phyloP scores from a whole-genome alignment of 768 basidiomycete species.

The Serendipita sp. region DNA sequence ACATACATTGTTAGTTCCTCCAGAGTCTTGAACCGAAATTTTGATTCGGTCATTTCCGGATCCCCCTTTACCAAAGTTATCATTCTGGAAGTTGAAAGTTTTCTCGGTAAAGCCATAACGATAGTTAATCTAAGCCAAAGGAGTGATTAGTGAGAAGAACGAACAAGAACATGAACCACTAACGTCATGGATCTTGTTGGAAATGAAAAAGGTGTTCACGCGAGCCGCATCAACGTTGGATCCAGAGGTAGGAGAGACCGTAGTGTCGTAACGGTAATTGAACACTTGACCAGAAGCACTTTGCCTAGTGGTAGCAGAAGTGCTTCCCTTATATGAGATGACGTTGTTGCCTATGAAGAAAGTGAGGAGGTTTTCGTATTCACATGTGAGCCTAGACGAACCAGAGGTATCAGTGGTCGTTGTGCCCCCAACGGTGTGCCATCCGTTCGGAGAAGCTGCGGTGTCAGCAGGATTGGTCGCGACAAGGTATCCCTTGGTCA shows the following conservation, averaged over 20 bases:
- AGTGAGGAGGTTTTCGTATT: background rate
- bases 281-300: conserved; percentile 27
- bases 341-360: conserved; percentile 24
- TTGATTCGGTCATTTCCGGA: conserved; percentile 34
- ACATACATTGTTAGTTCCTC: conserved; percentile 30
- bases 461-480: conserved; percentile 43
- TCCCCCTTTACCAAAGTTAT: conserved; percentile 39
- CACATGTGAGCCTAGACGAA: background rate
- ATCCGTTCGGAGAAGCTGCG: conserved; percentile 38
- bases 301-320: conserved; percentile 21
- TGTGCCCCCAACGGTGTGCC: conserved; percentile 30
- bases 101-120: conserved; percentile 45
- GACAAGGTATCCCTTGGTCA: background rate
- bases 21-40: conserved; percentile 32
- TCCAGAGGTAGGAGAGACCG: conserved; percentile 25
- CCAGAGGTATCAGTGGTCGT: conserved; percentile 21
- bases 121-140: conserved; percentile 19
- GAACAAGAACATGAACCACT: background rate
- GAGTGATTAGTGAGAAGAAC: background rate
- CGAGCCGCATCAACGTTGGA: conserved; percentile 39
- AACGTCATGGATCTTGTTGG: conserved; percentile 43
- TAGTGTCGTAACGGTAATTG: conserved; percentile 24
- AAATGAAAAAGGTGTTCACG: conserved; percentile 38
- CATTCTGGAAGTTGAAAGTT: conserved; percentile 44
- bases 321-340: conserved; percentile 20